A percentile compares a stretch with the other conserved stretches of the same genome.
These are phyloP conservation scores for Trichaptum fuscoviolaceum DNA, from an alignment of 768 basidiomycete species.

Conservation along the genomic window DNA sequence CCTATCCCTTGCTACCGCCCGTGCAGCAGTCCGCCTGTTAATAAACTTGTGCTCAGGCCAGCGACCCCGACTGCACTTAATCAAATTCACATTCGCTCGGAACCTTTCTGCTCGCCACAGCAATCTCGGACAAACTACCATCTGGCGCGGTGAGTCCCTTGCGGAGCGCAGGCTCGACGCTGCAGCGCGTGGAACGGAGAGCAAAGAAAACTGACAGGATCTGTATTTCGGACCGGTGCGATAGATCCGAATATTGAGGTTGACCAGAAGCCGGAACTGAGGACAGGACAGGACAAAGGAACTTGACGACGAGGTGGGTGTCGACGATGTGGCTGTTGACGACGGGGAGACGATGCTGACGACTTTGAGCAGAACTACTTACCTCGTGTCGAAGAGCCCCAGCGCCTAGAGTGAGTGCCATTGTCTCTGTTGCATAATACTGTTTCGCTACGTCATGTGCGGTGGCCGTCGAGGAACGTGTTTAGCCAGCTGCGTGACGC, in stretches of 20 bases:
- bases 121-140: background rate
- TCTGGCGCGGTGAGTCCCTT: background rate
- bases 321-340: background rate
- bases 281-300: background rate
- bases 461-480: slow-evolving; percentile 5
- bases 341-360: background rate
- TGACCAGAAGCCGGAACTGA: background rate
- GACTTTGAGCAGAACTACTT: too few species aligned
- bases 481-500: background rate
- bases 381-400: too few species aligned
- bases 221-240: background rate
- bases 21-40: background rate
- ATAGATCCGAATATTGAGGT: background rate
- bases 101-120: background rate
- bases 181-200: background rate
- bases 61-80: background rate
- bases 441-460: slow-evolving; percentile 1
- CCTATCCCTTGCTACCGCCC: slow-evolving; percentile 11
- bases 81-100: background rate
- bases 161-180: background rate
- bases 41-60: background rate
- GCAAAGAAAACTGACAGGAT: background rate
- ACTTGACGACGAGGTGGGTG: background rate
- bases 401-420: too few species aligned
- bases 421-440: background rate